A percentile compares a stretch with the other conserved stretches of the same genome.
phyloP scores from a whole-genome alignment of 176 grass and related monocot genomes.

The Avena atlantica region DNA sequence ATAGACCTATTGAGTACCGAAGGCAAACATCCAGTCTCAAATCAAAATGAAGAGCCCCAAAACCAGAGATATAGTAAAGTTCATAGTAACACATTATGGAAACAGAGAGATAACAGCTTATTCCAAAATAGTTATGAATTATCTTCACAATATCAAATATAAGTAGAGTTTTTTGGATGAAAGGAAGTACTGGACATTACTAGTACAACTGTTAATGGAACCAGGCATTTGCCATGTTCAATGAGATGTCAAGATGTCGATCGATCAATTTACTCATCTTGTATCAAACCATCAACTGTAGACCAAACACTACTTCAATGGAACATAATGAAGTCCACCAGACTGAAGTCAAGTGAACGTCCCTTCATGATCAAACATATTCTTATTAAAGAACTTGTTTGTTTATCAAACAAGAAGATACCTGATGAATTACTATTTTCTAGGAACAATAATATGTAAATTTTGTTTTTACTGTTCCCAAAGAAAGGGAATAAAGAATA shows the following conservation, averaged over 20 bases:
- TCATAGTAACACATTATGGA: neutral
- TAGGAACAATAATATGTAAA: neutral
- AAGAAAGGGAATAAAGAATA: neutral
- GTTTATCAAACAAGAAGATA: conserved; percentile 4
- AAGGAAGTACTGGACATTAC: conserved; percentile 22
- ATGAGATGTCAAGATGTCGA: neutral
- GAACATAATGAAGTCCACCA: conserved; percentile 14
- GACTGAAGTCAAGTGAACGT: neutral
- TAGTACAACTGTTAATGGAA: neutral
- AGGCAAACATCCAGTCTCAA: conserved; percentile 14
- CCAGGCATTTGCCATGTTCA: neutral
- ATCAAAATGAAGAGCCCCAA: conserved; percentile 24
- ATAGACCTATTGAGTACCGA: neutral
- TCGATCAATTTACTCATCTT: conserved; percentile 23
- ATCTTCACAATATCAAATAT: conserved; percentile 13
- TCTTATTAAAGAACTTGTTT: conserved; percentile 23
- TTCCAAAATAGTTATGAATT: conserved; percentile 22
- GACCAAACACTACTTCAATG: neutral
- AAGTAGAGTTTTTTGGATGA: conserved; percentile 26
- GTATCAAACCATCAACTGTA: conserved; percentile 14
- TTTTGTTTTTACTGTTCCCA: conserved; percentile 4
- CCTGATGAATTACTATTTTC: neutral
- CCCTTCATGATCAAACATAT: conserved; percentile 3
- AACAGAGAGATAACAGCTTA: conserved; percentile 28
- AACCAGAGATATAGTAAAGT: conserved; percentile 15